A percentile compares a stretch with the other conserved stretches of the same genome.
phyloP scores from a whole-genome alignment of 306 rosid genomes.

The Quercus dentata region DNA sequence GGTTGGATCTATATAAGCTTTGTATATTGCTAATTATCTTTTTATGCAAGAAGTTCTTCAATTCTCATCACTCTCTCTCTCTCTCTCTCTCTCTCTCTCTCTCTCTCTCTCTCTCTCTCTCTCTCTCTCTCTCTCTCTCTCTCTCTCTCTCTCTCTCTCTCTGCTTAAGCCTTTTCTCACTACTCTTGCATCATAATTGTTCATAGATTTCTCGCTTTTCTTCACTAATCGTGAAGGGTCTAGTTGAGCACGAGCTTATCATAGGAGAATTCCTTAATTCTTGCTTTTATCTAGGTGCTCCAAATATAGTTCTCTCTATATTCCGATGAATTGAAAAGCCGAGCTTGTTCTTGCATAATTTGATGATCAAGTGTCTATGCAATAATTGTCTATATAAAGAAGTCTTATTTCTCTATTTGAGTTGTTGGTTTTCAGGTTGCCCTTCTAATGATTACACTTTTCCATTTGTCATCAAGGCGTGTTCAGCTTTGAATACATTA shows the following conservation, averaged over 20 bases:
- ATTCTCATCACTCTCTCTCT: no score
- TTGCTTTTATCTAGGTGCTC: constrained; percentile 27
- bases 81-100: no score
- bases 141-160: no score
- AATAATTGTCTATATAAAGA: constrained; percentile 22
- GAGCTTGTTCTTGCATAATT: constrained; percentile 24
- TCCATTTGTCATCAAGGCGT: constrained; percentile 35
- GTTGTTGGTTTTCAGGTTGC: constrained; percentile 19
- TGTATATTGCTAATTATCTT: no score
- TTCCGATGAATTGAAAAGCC: constrained; percentile 25
- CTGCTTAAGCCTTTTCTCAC: no score
- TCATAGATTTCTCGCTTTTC: no score
- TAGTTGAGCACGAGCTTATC: neutral
- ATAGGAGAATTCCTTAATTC: constrained; percentile 11
- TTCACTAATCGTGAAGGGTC: constrained; percentile 8
- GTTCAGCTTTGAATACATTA: constrained; percentile 18
- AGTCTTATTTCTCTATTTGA: constrained; percentile 3
- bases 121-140: no score
- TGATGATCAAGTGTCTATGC: constrained; percentile 25
- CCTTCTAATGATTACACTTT: constrained; percentile 29
- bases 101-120: no score
- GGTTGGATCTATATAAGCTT: no score
- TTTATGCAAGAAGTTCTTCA: no score
- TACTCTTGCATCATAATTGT: no score
- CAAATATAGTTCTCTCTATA: constrained; percentile 17